Percentiles rank a stretch among this genome's conserved stretches.
Evolutionary conservation across 2,329 filamentous ascomycete genomes (phyloP).

Genomic region (Arthroderma sp.): DNA sequence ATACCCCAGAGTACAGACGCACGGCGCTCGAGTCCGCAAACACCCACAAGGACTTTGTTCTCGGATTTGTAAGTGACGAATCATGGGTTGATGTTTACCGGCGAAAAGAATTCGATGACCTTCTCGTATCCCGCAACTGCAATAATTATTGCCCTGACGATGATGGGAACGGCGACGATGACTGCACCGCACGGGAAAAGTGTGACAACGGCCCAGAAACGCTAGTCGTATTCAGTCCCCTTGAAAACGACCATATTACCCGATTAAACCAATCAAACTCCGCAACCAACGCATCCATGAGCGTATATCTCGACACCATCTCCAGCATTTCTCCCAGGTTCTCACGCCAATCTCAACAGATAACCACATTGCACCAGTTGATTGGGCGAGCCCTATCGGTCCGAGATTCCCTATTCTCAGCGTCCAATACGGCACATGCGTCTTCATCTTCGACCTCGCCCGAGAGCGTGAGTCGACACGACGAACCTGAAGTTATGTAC

Average conservation of each 20-base stretch:
- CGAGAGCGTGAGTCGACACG: not conserved
- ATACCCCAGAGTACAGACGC: conserved; percentile 22
- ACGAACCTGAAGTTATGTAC: conserved; percentile 1
- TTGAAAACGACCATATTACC: conserved; percentile 11
- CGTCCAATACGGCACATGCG: not conserved
- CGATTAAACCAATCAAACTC: not conserved
- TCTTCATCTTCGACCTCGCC: not conserved
- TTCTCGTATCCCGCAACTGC: conserved; percentile 13
- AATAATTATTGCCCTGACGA: conserved; percentile 1
- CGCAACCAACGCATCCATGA: not conserved
- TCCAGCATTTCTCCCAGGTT: not conserved
- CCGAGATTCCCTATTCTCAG: not conserved
- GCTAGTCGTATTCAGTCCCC: conserved; percentile 18
- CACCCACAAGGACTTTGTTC: conserved; percentile 28
- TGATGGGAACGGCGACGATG: conserved; percentile 8
- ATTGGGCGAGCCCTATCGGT: conserved; percentile 9
- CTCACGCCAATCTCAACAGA: conserved; percentile 7
- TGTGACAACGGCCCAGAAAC: conserved; percentile 6
- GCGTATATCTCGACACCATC: not conserved
- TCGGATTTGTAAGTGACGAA: conserved; percentile 24
- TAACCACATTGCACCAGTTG: conserved; percentile 9
- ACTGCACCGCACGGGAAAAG: not conserved
- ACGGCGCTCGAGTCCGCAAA: conserved; percentile 25
- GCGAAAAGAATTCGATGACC: conserved; percentile 13
- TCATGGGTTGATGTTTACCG: conserved; percentile 21